Base-by-base conservation (phyloP, 805 yeast species). In the Ogataea corticis region DNA sequence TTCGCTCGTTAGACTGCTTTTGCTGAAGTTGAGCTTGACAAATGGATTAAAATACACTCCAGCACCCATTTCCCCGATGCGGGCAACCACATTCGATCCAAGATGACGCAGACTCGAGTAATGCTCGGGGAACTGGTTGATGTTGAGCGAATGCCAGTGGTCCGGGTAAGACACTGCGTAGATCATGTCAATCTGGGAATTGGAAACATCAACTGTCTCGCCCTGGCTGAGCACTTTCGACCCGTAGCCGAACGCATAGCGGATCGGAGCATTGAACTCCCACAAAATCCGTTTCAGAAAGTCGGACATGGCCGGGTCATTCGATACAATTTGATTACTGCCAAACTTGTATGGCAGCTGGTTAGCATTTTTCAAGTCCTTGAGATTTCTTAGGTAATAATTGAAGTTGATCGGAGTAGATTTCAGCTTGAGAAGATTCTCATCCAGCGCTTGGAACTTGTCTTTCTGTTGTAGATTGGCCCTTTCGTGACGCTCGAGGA, bases 41-140 rank as follows among this genome's bases (percentile, higher is more conserved):
- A 77, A 94, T 3, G 99, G 98, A 61, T 94, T 94, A 72, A 88
- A 94, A 64, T 92, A 94, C 3, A 92, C 85, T 7, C 97, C 97
- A 0, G 96, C 94, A 1, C 96, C 97, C 15, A 77, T 52, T 29
- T 79, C 76, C 61, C 85, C 90, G 14, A 85, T 76, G 47, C 63
- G 66, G 2, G 83, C 69, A 7, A 87, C 75, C 1, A 75, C 70
- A 12, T 73, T 66, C 1, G 87, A 68, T 0, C 96, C 95, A 19
- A 85, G 71, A 43, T 61, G 66, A 48, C 77, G 73, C 41, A 89
- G 54, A 4, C 76, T 70, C 7, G 97, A 90, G 61, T 94, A 94
- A 65, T 94, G 98, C 7, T 72, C 63, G 2, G 88, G 85, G 61
- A 79, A 71, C 56, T 80, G 83, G 37, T 72, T 66, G 56, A 88